Evolutionary conservation across 1,139 yeast species (phyloP), one percentile per base, ranked within the genome.

Genomic region (Saccharomyces hybrid): DNA sequence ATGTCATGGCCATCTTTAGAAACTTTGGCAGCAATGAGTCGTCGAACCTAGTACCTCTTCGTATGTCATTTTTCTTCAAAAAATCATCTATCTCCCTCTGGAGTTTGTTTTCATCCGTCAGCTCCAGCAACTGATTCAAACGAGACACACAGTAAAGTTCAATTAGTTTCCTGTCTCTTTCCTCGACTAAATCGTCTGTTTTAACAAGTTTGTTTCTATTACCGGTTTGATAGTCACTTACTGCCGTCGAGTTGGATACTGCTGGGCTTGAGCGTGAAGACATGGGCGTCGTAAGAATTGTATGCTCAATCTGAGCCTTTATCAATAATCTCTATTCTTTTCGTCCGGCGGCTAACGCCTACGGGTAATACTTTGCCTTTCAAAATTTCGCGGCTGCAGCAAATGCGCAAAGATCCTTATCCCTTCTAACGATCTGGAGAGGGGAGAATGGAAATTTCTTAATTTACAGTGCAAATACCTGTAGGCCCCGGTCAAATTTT

Each of bases 141-240:
- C 75, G 71, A 1, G 84, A 77, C 4, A 82, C 75, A 58, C 81
- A 78, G 63, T 79, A 82, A 27, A 82, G 68, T 63, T 82, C 84
- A 1, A 83, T 73, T 34, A 82, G 69, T 63, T 80, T 81, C 28
- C 82, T 70, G 61, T 80, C 80, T 51, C 86, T 70, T 51, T 69
- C 67, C 54, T 71, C 68, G n/a, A 75, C 65, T 34, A 76, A 62
- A 34, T 71, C 74, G 57, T 63, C 60, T 27, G 54, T 51, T 27
- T 52, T 52, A 1, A 49, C 46, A 11, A 34, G 42, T 14, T 34
- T 34, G 7, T 16, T 34, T 16, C 20, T 34, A 34, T 34, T 11
- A 13, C 42, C 9, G 4, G 11, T 34, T 3, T 34, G 20, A 7
- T 34, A 5, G 20, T 34, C 42, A 34, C 23, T 34, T 3, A 7